Base-by-base conservation (phyloP, 106 monocot species). In the Acorus calamus region DNA sequence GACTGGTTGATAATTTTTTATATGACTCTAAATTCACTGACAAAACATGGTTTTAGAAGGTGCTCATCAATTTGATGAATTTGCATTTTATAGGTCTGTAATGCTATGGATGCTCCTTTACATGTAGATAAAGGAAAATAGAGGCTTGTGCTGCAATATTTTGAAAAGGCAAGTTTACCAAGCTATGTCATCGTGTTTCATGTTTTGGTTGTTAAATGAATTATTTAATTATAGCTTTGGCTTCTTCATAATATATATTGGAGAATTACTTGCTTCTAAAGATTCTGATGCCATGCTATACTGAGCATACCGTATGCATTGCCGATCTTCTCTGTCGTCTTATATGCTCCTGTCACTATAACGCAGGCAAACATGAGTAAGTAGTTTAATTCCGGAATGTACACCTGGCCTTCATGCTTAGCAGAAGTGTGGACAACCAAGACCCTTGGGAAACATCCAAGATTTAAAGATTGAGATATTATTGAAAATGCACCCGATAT, bases 401-500 rank as follows among this genome's bases (percentile, higher is more conserved):
- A 89, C 10, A 89, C 82, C 60, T 85, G 89, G 0, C 89, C 89
- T 69, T 80, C 74, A 50, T 82, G 78, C 62, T 79, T 80, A 11
- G 62, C 50, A 50, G 89, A 89, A 63, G 85, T 89, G 55, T 82
- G 82, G 14, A 83, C 53, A 50, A 89, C 77, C 57, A 73, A 77
- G 49, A 89, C 85, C 48, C 85, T 79, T 44, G 89, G 89, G 68
- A 89, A 89, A 69, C 85, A 82, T 4, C 80, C 79, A 52, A 89
- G 75, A 56, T 71, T 44, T 57, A 74, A 77, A 3, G 85, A 77
- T 64, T 85, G 85, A 55, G 76, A 67, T 48, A 85, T 74, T 53
- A 89, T 89, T n/a, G 85, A 61, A 71, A 85, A 89, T 47, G 82
- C 77, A n/a, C 79, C 85, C 8, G 89, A 75, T 52, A 89, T 85